Conservation (phyloP, 2,329 filamentous ascomycete species). For the Clonostachys sp. region DNA sequence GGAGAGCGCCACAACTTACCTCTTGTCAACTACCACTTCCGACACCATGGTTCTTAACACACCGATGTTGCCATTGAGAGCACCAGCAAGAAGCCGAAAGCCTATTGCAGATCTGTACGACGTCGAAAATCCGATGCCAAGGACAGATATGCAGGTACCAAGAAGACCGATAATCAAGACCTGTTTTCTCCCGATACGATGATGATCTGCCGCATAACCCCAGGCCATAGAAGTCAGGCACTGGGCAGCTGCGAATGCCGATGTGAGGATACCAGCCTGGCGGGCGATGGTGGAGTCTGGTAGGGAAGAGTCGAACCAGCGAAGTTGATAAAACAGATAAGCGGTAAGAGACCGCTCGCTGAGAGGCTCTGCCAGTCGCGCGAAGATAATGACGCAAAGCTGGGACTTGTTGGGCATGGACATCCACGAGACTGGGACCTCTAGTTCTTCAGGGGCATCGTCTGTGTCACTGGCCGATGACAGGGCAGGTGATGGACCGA, state of each 20-base stretch:
- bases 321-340: slow-evolving; percentile 81
- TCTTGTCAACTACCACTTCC: slow-evolving; percentile 5
- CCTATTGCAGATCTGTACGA: slow-evolving; percentile 60
- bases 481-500: too few species aligned
- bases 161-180: slow-evolving; percentile 67
- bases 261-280: slow-evolving; percentile 71
- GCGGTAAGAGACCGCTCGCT: slow-evolving; percentile 32
- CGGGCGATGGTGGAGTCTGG: slow-evolving; percentile 60
- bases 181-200: slow-evolving; percentile 59
- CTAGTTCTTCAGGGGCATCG: not conserved
- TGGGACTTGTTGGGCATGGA: slow-evolving; percentile 70
- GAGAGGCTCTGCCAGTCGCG: slow-evolving; percentile 60
- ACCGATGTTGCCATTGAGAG: slow-evolving; percentile 42
- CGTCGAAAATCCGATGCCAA: slow-evolving; percentile 69
- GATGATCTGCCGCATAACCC: slow-evolving; percentile 61
- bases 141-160: slow-evolving; percentile 60
- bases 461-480: not conserved
- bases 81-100: slow-evolving; percentile 63
- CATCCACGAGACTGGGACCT: slow-evolving; percentile 39
- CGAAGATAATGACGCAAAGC: slow-evolving; percentile 67
- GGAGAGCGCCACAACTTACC: not conserved
- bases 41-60: slow-evolving; percentile 30
- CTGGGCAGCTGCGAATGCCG: slow-evolving; percentile 73
- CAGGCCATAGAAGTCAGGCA: slow-evolving; percentile 74
- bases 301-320: slow-evolving; percentile 59